Evolutionary conservation across 352 stramenopile genomes (phyloP).

Genomic region (Phytophthora nicotianae): DNA sequence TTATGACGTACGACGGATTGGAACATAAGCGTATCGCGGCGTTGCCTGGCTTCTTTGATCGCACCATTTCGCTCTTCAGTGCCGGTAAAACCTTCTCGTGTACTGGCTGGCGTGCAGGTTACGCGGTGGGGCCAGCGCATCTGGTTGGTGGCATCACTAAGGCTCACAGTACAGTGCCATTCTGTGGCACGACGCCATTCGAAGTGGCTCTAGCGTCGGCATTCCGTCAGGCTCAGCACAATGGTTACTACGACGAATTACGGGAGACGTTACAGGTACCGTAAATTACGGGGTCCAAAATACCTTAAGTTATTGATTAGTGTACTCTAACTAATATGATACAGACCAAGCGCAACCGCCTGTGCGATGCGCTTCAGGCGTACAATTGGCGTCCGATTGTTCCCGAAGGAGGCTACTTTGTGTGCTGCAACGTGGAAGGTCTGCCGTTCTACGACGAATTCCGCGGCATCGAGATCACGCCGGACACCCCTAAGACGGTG

Average conservation of each 20-base stretch:
- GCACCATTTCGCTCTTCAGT: conserved; percentile 93
- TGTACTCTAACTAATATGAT: conserved; percentile 37
- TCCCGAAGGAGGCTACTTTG: conserved; percentile 95
- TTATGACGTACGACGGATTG: conserved; percentile 92
- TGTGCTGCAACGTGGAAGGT: conserved; percentile 85
- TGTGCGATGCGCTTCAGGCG: conserved; percentile 80
- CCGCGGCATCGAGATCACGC: conserved; percentile 49
- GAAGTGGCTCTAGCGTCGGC: conserved; percentile 92
- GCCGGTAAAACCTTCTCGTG: conserved; percentile 94
- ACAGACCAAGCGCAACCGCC: conserved; percentile 83
- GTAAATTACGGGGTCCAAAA: conserved; percentile 9
- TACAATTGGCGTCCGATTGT: conserved; percentile 92
- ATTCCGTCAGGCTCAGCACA: conserved; percentile 88
- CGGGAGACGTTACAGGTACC: conserved; percentile 60
- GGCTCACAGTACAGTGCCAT: conserved; percentile 88
- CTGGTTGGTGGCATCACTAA: conserved; percentile 71
- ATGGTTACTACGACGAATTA: conserved; percentile 85
- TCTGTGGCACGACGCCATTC: conserved; percentile 95
- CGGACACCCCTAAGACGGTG: conserved; percentile 66
- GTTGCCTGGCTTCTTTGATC: conserved; percentile 86
- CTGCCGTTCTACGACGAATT: conserved; percentile 81
- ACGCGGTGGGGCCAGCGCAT: conserved; percentile 68
- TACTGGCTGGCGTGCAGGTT: conserved; percentile 93
- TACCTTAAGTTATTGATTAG: conserved; percentile 9
- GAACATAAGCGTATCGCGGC: conserved; percentile 71